Evolutionary conservation across 139 green algal genomes (phyloP), one percentile per base, ranked within the genome.

Genomic region (Haematococcus sp.): DNA sequence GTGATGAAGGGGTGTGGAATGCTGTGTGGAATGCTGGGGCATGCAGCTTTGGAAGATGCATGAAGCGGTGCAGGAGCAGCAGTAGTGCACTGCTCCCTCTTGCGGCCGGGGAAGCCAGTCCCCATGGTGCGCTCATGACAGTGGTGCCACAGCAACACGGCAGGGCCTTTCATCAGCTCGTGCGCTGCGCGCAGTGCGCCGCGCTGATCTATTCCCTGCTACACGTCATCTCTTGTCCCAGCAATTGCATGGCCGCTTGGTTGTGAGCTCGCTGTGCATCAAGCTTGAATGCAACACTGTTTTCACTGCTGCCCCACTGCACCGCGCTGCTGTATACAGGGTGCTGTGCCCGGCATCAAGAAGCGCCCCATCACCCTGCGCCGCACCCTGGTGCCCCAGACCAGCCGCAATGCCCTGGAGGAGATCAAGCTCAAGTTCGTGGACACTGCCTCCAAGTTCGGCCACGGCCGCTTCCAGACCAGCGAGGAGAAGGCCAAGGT

Each of bases 381-480:
- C 75, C 86, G 91, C 78, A 92, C 88, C 30, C 83, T 99, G 77
- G 88, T 98, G 84, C 78, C 88, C 66, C 96, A 98, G 90, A 97
- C 91, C 72, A 90, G 70, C 65, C 90, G 93, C 78, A 92, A 68
- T 40, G 96, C 96, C 1, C 78, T 95, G 80, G 96, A 99, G 90
- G 88, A 97, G 83, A 90, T 98, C 86, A 94, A 93, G 85, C 84
- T 95, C 83, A 93, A 93, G 85, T 99, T 99, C 85, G 96, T 99
- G 83, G 96, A 99, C 88, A 99, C 96, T 11, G 81, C 91, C 59
- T 97, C 89, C 76, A 99, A 99, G 92, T 98, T 99, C 74, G 96
- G 96, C 70, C 94, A 99, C 75, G 96, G 96, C 68, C 93, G 96
- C 77, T 99, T 99, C 96, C 96, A 99, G 92, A 99, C 96, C 33